Base-by-base conservation (phyloP, 2,329 filamentous ascomycete genomes). In the Cryphonectria radicalis region DNA sequence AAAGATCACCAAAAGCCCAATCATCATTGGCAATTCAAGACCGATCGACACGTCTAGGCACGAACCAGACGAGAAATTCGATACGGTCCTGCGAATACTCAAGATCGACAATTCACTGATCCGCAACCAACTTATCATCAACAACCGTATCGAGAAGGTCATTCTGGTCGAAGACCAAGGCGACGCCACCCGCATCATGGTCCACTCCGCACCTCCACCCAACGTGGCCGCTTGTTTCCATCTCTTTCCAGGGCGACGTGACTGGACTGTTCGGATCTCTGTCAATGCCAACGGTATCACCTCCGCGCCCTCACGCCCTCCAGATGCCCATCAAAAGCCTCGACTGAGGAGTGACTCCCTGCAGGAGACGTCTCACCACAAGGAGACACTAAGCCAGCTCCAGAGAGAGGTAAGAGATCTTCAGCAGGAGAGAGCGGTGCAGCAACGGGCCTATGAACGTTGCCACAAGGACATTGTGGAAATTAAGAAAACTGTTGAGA, bases 61-160 rank as follows among this genome's bases (percentile, higher is more conserved):
- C 71, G 94, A 98, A 78, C 96, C 96, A 1, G 91, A 93, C 74
- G 73, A 82, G 19, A 81, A 86, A 3, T 92, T 93, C 70, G 88
- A 93, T 75, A 99, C 96, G 0, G 91, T 95, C 73, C 83, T 98
- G 63, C 88, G 93, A 66, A 89, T 93, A 1, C 84, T 99, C 67
- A 91, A 94, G 80, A 92, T 98, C 73, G 93, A 96, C 73, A 90
- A 95, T 75, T 88, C 92, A 28, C 82, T 92, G 60, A 91, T 98
- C 28, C 90, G 90, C 66, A 92, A 94, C 73, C 91, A 94, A 72
- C 84, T 98, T 63, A 91, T 99, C 77, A 96, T 98, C 78, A 91
- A 91, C 73, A 88, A 94, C 75, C 82, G 84, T 8, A 93, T 98
- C 67, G 96, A 99, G 73, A 95, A 98, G 79, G 89, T 91, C 10